Evolutionary conservation across 176 grass and related monocot genomes (phyloP).

Genomic region (Eleusine indica): DNA sequence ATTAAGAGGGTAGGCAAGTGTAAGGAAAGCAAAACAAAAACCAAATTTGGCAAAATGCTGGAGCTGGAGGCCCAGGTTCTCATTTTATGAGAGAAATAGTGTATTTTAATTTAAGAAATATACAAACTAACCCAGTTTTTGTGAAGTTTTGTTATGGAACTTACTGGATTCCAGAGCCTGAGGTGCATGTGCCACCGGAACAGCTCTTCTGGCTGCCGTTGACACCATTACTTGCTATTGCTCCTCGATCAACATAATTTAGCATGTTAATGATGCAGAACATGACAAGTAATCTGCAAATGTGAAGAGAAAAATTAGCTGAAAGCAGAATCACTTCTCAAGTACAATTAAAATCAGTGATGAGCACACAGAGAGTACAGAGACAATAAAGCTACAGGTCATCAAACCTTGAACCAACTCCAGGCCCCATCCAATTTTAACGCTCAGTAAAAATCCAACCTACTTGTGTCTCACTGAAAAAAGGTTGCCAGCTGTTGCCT

Average conservation of each 20-base stretch:
- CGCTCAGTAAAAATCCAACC: background rate
- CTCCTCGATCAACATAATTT: constrained; percentile 95
- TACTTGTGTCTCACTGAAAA: background rate
- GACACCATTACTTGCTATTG: constrained; percentile 98
- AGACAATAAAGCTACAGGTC: background rate
- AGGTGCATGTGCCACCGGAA: constrained; percentile 68
- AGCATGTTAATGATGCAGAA: constrained; percentile 97
- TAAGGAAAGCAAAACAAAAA: background rate
- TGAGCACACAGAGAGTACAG: background rate
- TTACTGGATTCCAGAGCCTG: constrained; percentile 99
- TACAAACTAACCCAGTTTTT: background rate
- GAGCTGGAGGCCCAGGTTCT: background rate
- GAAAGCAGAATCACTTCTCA: background rate
- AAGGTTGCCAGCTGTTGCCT: constrained; percentile 2
- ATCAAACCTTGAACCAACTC: constrained; percentile 23
- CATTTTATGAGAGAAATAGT: constrained; percentile 23
- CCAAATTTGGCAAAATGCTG: background rate
- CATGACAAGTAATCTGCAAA: constrained; percentile 91
- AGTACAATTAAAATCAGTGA: background rate
- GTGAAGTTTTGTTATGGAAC: constrained; percentile 36
- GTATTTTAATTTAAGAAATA: background rate
- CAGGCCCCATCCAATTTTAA: background rate
- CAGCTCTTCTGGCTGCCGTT: constrained; percentile 82
- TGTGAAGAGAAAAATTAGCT: background rate
- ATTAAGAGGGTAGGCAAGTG: background rate